Evolutionary conservation across 2,329 filamentous ascomycete genomes (phyloP).

Genomic region (Lasiodiplodia citricola): DNA sequence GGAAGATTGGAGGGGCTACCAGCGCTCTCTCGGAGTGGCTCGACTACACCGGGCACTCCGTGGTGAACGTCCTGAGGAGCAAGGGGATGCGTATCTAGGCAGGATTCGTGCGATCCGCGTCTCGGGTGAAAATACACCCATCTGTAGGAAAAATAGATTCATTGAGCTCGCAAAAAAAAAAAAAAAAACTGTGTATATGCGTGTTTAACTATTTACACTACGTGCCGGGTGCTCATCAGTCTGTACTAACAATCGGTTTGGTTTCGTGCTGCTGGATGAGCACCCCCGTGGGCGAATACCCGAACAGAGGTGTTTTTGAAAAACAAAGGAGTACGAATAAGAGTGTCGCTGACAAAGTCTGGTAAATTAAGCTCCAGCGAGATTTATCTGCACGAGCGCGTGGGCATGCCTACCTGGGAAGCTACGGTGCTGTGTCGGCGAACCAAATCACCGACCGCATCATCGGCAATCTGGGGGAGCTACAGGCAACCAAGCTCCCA

Average conservation of each 20-base stretch:
- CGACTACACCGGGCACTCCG: slow-evolving; percentile 78
- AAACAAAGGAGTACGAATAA: too few relatives aligned
- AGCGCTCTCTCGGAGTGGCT: slow-evolving; percentile 74
- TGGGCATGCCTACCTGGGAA: background rate
- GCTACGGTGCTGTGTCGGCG: slow-evolving; percentile 25
- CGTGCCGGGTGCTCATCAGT: background rate
- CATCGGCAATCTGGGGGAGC: slow-evolving; percentile 26
- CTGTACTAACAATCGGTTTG: background rate
- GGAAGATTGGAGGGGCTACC: slow-evolving; percentile 65
- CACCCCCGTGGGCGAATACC: too few relatives aligned
- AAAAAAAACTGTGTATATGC: too few relatives aligned
- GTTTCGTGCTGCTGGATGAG: too few relatives aligned
- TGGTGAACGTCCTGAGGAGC: slow-evolving; percentile 83
- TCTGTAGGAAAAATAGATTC: background rate
- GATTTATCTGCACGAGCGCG: background rate
- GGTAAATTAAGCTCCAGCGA: too few relatives aligned
- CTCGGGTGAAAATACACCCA: background rate
- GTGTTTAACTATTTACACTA: background rate
- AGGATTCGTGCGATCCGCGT: background rate
- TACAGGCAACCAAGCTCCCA: slow-evolving; percentile 21
- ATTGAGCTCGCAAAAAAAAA: too few relatives aligned
- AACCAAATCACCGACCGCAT: slow-evolving; percentile 22
- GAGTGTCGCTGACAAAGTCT: too few relatives aligned
- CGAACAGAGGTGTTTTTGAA: too few relatives aligned
- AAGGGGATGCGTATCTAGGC: slow-evolving; percentile 78